phyloP scores from a whole-genome alignment of 2,329 filamentous ascomycete genomes.

The Nemania abortiva region DNA sequence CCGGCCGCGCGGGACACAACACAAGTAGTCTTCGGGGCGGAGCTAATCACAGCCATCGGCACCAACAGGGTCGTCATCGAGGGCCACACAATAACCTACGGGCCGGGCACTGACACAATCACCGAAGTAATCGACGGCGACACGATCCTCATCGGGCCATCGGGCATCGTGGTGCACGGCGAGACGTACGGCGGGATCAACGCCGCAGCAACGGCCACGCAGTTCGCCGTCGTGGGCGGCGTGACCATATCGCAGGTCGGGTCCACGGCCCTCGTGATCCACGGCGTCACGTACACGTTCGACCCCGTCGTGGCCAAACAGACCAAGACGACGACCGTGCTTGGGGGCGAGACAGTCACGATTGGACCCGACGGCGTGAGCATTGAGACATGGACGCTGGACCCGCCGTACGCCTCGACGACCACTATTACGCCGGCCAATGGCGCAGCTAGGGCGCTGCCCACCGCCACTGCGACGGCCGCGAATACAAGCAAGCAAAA shows the following conservation, averaged over 20 bases:
- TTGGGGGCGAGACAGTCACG: constrained; percentile 64
- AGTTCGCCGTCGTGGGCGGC: constrained; percentile 64
- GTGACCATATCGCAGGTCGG: constrained; percentile 64
- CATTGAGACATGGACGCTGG: constrained; percentile 60
- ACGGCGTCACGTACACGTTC: constrained; percentile 64
- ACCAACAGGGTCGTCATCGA: constrained; percentile 56
- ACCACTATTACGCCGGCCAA: constrained; percentile 55
- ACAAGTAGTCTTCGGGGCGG: constrained; percentile 62
- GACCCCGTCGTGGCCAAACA: constrained; percentile 55
- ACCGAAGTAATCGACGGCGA: constrained; percentile 62
- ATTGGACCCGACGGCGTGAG: constrained; percentile 64
- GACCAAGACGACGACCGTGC: constrained; percentile 58
- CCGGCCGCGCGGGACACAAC: constrained; percentile 53
- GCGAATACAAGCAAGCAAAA: constrained; percentile 37
- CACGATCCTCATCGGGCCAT: constrained; percentile 63
- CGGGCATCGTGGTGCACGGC: constrained; percentile 56
- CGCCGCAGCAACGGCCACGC: constrained; percentile 54
- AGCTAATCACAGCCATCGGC: constrained; percentile 60
- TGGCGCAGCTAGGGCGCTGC: constrained; percentile 39
- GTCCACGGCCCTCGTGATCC: constrained; percentile 63
- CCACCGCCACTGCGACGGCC: constrained; percentile 27
- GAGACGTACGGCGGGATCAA: constrained; percentile 58
- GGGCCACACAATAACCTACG: constrained; percentile 61
- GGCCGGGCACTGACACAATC: constrained; percentile 50
- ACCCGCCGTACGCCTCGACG: constrained; percentile 60